These are phyloP conservation scores for Penicillium alfredii DNA, from an alignment of 495 filamentous ascomycete genomes.

Conservation along the genomic window DNA sequence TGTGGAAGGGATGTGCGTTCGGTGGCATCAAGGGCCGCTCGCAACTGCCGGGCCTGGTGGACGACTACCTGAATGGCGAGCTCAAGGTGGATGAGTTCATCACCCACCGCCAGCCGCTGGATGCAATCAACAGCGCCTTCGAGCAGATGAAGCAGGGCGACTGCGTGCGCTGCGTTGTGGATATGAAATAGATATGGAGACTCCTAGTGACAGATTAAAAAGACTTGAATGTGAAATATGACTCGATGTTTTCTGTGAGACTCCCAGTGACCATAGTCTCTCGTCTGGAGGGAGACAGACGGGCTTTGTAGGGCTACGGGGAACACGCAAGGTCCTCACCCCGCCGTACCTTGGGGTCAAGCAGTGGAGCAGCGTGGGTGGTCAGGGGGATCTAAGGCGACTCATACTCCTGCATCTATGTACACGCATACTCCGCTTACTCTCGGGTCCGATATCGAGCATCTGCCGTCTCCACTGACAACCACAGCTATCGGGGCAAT, in stretches of 20 bases:
- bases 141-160: conserved; percentile 92
- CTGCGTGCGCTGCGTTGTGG: conserved; percentile 81
- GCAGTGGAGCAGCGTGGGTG: too few species aligned
- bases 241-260: conserved; percentile 15
- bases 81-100: conserved; percentile 99
- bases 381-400: too few species aligned
- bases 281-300: background rate
- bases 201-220: conserved; percentile 9
- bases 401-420: too few species aligned
- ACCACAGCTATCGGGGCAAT: too few species aligned
- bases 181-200: conserved; percentile 31
- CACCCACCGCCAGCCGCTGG: conserved; percentile 81
- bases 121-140: conserved; percentile 82
- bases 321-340: conserved; percentile 21
- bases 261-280: too few species aligned
- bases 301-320: conserved; percentile 8
- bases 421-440: too few species aligned
- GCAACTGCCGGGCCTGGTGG: conserved; percentile 81
- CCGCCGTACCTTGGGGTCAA: conserved; percentile 13
- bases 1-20: conserved; percentile 97
- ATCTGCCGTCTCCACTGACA: too few species aligned
- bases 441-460: too few species aligned
- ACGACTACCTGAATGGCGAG: conserved; percentile 81
- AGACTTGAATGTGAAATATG: conserved; percentile 23
- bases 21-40: conserved; percentile 96